Conservation (phyloP, 495 filamentous ascomycete genomes). For the Aspergillus hancockii region DNA sequence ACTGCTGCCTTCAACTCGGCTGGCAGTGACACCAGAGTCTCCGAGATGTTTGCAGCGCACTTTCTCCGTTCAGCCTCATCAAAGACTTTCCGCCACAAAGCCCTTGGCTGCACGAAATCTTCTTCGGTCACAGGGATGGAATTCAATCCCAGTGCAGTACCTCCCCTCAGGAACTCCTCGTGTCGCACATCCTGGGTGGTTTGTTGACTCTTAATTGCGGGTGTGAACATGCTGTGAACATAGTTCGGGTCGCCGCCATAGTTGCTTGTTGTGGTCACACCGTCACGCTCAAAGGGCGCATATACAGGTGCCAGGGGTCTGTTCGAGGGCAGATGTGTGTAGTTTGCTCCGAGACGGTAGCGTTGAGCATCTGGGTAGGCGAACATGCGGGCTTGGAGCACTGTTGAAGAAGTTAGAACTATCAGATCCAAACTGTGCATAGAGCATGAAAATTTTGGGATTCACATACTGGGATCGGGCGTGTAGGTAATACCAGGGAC, state of each 20-base stretch:
- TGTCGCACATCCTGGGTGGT: conserved; percentile 25
- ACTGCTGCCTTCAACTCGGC: conserved; percentile 23
- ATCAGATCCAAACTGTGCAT: conserved; percentile 15
- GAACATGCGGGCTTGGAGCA: conserved; percentile 71
- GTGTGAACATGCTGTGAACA: conserved; percentile 42
- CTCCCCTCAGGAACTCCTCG: conserved; percentile 23
- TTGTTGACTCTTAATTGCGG: conserved; percentile 17
- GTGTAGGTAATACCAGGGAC: conserved; percentile 47
- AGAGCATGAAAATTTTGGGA: conserved; percentile 28
- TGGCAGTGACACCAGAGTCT: conserved; percentile 25
- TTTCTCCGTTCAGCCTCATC: conserved; percentile 27
- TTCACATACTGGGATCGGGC: conserved; percentile 42
- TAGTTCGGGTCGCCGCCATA: conserved; percentile 69
- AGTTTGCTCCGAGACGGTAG: conserved; percentile 68
- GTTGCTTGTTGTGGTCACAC: conserved; percentile 61
- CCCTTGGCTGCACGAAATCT: conserved; percentile 33
- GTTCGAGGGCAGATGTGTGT: conserved; percentile 58
- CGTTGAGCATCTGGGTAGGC: conserved; percentile 68
- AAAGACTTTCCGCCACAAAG: conserved; percentile 34
- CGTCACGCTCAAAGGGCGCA: conserved; percentile 73
- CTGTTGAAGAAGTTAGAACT: conserved; percentile 21
- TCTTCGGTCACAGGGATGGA: conserved; percentile 32
- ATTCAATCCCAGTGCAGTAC: conserved; percentile 26
- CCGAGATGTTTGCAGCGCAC: conserved; percentile 27
- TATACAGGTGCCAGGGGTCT: conserved; percentile 44